Evolutionary conservation across 225 moss, liverwort and hornwort species (phyloP), one percentile per base, ranked within the genome.

Genomic region (Climacium dendroides): DNA sequence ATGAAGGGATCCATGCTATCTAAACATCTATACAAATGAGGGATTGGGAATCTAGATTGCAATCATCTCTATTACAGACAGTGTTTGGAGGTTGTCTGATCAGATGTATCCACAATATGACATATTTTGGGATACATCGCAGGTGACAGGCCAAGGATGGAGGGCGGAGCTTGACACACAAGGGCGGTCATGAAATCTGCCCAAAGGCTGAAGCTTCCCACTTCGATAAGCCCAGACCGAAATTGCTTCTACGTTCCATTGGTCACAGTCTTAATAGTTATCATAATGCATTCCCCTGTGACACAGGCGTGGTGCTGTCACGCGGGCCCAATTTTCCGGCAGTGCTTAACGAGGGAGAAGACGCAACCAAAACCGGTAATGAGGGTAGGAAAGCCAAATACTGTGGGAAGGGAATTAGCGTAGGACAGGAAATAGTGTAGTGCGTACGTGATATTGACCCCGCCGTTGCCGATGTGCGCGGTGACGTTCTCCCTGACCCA

Each of bases 401-500:
- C 50, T 19, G 37, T 26, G 22, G 4, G n/a, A 81, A 66, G 22
- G 10, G 43, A 79, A 78, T 20, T 67, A 48, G 83, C 39, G 37
- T 13, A 8, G 17, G 35, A 3, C 3, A 39, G 35, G 69, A 28
- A 18, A 78, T 37, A n/a, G 55, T 57, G 37, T 24, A 39, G 50
- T 2, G 41, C 45, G 30, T 87, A 98, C 97, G 92, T 98, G 91
- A 98, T 98, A 48, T 98, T 92, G 50, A 96, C 96, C 4, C 98
- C 98, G 37, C 96, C 95, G 26, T 5, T 53, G 78, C 94, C 92
- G 78, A 90, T 83, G 41, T 91, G 91, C 17, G 90, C 88, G 48
- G 95, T 96, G 83, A 98, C 96, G 90, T 98, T 98, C 87, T 93
- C 81, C 32, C 41, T 84, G 62, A 98, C 98, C 98, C 98, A 98